Conservation (phyloP, 2,329 filamentous ascomycete genomes). For the Neophaeococcomyces aloes region DNA sequence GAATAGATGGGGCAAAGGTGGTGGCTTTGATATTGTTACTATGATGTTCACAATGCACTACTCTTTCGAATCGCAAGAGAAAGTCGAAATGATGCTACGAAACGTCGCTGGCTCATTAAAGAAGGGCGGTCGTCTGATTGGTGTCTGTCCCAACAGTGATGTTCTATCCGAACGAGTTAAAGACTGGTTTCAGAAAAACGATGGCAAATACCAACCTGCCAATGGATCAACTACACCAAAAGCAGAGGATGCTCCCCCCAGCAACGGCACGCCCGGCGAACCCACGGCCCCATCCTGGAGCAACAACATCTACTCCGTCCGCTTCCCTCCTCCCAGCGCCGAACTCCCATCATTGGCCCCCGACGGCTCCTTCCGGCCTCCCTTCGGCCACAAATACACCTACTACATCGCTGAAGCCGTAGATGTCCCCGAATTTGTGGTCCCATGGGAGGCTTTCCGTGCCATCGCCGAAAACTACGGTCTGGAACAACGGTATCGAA, state of each 20-base stretch:
- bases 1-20: slow-evolving; percentile 54
- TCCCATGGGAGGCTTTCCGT: slow-evolving; percentile 96
- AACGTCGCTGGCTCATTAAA: slow-evolving; percentile 86
- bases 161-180: slow-evolving; percentile 71
- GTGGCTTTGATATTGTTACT: slow-evolving; percentile 88
- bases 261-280: slow-evolving; percentile 21
- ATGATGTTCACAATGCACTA: slow-evolving; percentile 99
- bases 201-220: slow-evolving; percentile 40
- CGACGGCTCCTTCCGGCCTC: slow-evolving; percentile 84
- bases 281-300: slow-evolving; percentile 59
- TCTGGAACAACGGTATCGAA: slow-evolving; percentile 87
- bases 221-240: slow-evolving; percentile 29
- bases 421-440: slow-evolving; percentile 93
- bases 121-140: slow-evolving; percentile 89
- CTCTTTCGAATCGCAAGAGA: slow-evolving; percentile 84
- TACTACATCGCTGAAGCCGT: slow-evolving; percentile 95
- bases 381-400: slow-evolving; percentile 95
- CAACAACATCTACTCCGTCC: slow-evolving; percentile 83
- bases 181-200: slow-evolving; percentile 55
- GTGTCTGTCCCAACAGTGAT: slow-evolving; percentile 94
- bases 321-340: slow-evolving; percentile 48
- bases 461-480: slow-evolving; percentile 94
- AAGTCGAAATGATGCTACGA: slow-evolving; percentile 80
- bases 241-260: slow-evolving; percentile 8
- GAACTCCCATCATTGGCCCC: not conserved